Conservation (phyloP, 73 alveolate species). For the Breviolum minutum region DNA sequence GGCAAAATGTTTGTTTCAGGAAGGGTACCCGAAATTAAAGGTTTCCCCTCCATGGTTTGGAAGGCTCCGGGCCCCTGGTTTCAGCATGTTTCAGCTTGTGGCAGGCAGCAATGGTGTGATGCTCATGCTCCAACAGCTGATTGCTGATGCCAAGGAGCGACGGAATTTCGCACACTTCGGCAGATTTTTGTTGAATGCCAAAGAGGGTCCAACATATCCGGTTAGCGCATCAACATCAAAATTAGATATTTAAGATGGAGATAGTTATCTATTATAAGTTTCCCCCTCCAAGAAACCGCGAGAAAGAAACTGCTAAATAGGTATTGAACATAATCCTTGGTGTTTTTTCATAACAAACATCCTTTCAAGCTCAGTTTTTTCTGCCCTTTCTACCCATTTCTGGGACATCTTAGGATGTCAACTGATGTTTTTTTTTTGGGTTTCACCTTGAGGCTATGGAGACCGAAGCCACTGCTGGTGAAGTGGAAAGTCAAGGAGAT, state of each 20-base stretch:
- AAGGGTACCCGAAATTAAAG: neutral
- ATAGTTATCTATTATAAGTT: no score
- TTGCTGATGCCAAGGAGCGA: constrained; percentile 65
- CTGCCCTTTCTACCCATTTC: no score
- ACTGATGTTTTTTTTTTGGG: no score
- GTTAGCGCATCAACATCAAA: no score
- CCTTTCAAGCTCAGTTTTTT: no score
- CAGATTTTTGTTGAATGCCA: neutral
- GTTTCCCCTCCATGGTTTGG: neutral
- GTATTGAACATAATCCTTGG: no score
- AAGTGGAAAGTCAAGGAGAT: constrained; percentile 53
- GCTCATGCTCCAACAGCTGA: constrained; percentile 79
- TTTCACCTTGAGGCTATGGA: constrained; percentile 28
- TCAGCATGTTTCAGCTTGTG: neutral
- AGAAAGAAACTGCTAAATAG: no score
- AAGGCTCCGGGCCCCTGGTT: neutral
- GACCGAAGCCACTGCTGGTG: constrained; percentile 41
- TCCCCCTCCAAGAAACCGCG: no score
- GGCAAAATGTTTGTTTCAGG: no score
- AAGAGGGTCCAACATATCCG: neutral
- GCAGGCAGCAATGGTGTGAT: constrained; percentile 78
- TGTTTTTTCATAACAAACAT: no score
- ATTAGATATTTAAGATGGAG: no score
- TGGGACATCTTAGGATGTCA: no score
- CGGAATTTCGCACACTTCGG: neutral